A percentile compares a stretch with the other conserved stretches of the same genome.
Conservation (phyloP, 257 asterid genomes). For the Ehretia macrophylla region DNA sequence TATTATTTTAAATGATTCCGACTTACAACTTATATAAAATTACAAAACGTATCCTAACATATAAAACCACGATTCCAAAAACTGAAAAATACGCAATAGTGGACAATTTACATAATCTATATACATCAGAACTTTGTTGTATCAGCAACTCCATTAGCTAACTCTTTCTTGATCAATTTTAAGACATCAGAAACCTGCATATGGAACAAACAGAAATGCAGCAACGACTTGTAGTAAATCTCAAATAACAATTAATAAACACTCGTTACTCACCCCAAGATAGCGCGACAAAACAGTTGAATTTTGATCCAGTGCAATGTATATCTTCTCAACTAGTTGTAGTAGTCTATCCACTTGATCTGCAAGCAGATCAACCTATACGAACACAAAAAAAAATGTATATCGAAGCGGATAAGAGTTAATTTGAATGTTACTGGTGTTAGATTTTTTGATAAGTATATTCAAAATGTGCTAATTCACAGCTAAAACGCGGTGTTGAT, state of each 20-base stretch:
- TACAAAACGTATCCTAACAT: no score
- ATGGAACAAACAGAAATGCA: background rate
- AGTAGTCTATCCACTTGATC: conserved; percentile 66
- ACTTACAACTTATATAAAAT: no score
- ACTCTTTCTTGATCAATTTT: conserved; percentile 49
- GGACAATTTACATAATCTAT: background rate
- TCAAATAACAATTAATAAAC: background rate
- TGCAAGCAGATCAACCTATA: conserved; percentile 79
- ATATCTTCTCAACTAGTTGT: conserved; percentile 48
- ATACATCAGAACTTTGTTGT: background rate
- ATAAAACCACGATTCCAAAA: no score
- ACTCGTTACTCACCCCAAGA: conserved; percentile 35
- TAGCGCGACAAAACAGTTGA: conserved; percentile 38
- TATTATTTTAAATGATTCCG: no score
- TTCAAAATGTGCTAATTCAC: background rate
- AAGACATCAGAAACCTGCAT: conserved; percentile 56
- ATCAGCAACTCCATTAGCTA: conserved; percentile 28
- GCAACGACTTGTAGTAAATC: background rate
- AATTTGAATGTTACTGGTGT: background rate
- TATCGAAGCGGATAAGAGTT: background rate
- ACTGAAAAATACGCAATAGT: no score
- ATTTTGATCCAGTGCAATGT: conserved; percentile 36
- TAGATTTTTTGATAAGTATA: no score
- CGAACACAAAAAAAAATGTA: background rate
- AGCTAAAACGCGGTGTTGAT: background rate